Conservation (phyloP, 805 yeast species). For the Metschnikowia amazonensis region DNA sequence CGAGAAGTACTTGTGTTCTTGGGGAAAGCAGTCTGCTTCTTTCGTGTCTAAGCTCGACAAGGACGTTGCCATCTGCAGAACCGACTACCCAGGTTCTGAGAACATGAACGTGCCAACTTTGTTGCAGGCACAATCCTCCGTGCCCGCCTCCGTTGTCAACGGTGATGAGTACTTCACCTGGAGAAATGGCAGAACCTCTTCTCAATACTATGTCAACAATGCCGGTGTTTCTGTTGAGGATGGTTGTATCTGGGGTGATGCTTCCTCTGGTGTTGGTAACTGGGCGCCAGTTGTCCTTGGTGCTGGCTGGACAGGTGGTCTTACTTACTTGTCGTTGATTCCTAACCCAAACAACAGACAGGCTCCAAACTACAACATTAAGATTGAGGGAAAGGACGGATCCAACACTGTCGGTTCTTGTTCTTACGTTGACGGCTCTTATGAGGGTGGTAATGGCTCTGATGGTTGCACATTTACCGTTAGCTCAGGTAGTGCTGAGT, state of each 20-base stretch:
- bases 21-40: conserved; percentile 55
- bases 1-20: conserved; percentile 55
- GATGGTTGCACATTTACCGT: conserved; percentile 21
- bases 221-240: conserved; percentile 68
- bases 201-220: conserved; percentile 73
- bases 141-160: conserved; percentile 55
- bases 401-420: conserved; percentile 18
- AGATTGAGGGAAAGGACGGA: conserved; percentile 31
- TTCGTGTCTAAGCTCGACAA: conserved; percentile 49
- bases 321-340: conserved; percentile 65
- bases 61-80: conserved; percentile 66
- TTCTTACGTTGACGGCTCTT: conserved; percentile 16
- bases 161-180: conserved; percentile 49
- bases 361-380: conserved; percentile 40
- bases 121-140: conserved; percentile 48
- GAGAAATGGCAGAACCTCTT: conserved; percentile 61
- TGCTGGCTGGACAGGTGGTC: conserved; percentile 62
- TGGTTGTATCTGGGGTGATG: conserved; percentile 70
- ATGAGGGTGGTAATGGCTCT: conserved; percentile 19
- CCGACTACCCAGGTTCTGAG: conserved; percentile 81
- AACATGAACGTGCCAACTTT: conserved; percentile 74
- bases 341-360: conserved; percentile 70
- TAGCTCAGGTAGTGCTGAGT: conserved; percentile 17
- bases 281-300: conserved; percentile 81
- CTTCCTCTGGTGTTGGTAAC: conserved; percentile 62